Conservation (phyloP, 129 eudicot species). For the Pittosporum tobira region DNA sequence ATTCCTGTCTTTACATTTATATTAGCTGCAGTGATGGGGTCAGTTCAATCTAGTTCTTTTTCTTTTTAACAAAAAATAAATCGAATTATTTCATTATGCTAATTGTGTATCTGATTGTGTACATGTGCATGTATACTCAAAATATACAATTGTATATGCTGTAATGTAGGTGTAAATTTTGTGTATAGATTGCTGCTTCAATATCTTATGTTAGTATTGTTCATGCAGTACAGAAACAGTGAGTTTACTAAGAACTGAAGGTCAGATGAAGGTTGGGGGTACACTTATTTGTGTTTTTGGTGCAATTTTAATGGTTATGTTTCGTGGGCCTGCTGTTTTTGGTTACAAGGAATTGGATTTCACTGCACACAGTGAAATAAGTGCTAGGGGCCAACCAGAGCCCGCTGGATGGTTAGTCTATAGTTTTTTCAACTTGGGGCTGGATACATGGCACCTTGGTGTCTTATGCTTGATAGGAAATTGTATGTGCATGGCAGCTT, state of each 20-base stretch:
- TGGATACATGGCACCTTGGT: conserved; percentile 84
- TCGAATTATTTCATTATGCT: too few species aligned
- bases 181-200: background rate
- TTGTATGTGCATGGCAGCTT: conserved; percentile 93
- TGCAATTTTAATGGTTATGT: conserved; percentile 79
- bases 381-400: conserved; percentile 70
- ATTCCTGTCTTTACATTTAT: conserved; percentile 90
- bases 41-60: conserved; percentile 18
- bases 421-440: conserved; percentile 41
- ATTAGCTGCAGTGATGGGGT: conserved; percentile 81
- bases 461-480: conserved; percentile 85
- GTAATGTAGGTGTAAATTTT: background rate
- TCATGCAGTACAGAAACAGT: conserved; percentile 80
- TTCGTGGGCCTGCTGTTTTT: conserved; percentile 77
- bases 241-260: conserved; percentile 61
- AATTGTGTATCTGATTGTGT: too few species aligned
- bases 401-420: conserved; percentile 68
- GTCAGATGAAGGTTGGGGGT: conserved; percentile 88
- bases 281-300: conserved; percentile 84
- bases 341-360: conserved; percentile 44
- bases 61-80: too few species aligned
- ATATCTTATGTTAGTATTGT: conserved; percentile 13
- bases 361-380: conserved; percentile 34
- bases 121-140: too few species aligned
- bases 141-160: background rate